These are phyloP conservation scores for Stachybotrys echinatus DNA, from an alignment of 2,329 filamentous ascomycete genomes.

Conservation along the genomic window DNA sequence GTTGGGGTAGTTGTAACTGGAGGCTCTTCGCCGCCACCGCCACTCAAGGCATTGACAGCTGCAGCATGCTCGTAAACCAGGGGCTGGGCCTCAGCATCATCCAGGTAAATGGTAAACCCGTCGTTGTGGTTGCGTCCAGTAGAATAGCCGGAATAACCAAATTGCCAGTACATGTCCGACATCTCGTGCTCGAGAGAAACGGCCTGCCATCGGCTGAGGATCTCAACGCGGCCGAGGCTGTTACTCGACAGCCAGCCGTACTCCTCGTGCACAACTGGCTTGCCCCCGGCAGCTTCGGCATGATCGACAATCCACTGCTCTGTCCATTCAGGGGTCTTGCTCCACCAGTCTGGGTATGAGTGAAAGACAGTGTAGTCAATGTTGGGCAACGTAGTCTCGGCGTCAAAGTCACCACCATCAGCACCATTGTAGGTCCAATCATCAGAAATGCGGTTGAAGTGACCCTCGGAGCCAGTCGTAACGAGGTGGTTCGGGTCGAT, in stretches of 20 bases:
- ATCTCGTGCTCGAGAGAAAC: constrained; percentile 42
- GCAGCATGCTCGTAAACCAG: constrained; percentile 39
- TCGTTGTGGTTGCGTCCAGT: constrained; percentile 51
- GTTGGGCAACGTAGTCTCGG: constrained; percentile 35
- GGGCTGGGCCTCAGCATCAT: constrained; percentile 38
- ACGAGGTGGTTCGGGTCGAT: constrained; percentile 48
- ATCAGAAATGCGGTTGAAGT: constrained; percentile 38
- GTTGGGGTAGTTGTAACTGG: not conserved
- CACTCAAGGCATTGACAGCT: constrained; percentile 22
- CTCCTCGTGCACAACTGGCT: constrained; percentile 52
- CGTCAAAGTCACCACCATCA: constrained; percentile 30
- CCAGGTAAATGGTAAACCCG: constrained; percentile 51
- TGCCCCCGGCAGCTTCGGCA: constrained; percentile 36
- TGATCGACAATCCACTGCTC: constrained; percentile 51
- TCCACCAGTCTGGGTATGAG: constrained; percentile 51
- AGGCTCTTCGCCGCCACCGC: not conserved
- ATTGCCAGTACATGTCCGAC: constrained; percentile 53
- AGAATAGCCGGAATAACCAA: constrained; percentile 44
- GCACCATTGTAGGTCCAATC: constrained; percentile 40
- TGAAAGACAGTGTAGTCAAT: constrained; percentile 53
- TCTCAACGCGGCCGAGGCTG: constrained; percentile 32
- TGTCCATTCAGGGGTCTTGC: constrained; percentile 45
- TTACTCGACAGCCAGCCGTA: constrained; percentile 48
- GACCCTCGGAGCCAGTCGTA: constrained; percentile 54
- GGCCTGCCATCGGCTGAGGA: constrained; percentile 43